These are phyloP conservation scores for Camellia oleifera DNA, from an alignment of 179 eudicot genomes.

Conservation along the genomic window DNA sequence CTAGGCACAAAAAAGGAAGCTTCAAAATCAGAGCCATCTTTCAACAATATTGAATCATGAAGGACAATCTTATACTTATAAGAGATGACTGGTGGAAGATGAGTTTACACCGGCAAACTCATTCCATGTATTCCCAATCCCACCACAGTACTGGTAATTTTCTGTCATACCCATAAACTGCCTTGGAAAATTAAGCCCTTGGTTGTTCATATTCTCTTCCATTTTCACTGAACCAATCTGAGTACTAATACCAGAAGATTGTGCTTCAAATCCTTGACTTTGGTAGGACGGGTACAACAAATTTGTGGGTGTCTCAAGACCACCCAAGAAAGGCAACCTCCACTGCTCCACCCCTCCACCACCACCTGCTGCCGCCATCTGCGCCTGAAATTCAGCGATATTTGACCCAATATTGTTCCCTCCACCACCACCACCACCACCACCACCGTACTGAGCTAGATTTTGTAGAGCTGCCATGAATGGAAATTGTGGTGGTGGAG, in stretches of 20 bases:
- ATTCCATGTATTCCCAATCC: constrained; percentile 41
- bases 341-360: constrained; percentile 24
- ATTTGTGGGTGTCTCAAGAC: constrained; percentile 22
- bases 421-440: background rate
- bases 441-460: constrained; percentile 12
- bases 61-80: background rate
- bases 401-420: background rate
- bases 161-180: constrained; percentile 17
- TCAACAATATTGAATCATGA: background rate
- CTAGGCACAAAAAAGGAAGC: no score
- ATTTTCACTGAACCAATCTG: constrained; percentile 24
- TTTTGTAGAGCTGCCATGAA: constrained; percentile 22
- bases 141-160: constrained; percentile 41
- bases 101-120: constrained; percentile 48
- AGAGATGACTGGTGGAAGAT: constrained; percentile 23
- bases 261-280: constrained; percentile 1
- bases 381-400: constrained; percentile 11
- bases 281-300: constrained; percentile 1
- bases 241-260: constrained; percentile 3
- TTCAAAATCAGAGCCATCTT: no score
- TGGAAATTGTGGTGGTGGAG: constrained; percentile 22
- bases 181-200: constrained; percentile 21
- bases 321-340: constrained; percentile 30
- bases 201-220: constrained; percentile 22
- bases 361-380: constrained; percentile 3